Evolutionary conservation across 2,329 filamentous ascomycete species (phyloP).

Genomic region (Xylariales sp.): DNA sequence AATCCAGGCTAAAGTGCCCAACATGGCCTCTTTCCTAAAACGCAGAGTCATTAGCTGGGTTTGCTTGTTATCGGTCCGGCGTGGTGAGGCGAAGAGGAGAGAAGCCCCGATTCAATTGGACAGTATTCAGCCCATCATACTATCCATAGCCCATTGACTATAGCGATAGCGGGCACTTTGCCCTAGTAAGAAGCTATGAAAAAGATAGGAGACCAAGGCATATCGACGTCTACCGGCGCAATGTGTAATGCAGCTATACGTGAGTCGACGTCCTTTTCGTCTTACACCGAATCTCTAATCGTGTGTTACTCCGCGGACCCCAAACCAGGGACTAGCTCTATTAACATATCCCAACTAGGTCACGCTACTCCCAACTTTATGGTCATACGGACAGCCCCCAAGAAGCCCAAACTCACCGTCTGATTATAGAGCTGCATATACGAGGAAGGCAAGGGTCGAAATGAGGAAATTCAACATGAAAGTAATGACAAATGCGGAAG

Average conservation of each 20-base stretch:
- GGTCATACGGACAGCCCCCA: slow-evolving; percentile 19
- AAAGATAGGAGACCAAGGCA: neutral
- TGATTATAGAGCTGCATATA: slow-evolving; percentile 15
- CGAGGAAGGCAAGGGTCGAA: slow-evolving; percentile 2
- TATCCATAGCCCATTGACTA: neutral
- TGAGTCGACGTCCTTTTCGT: neutral
- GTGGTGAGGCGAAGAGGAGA: neutral
- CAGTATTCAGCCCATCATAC: neutral
- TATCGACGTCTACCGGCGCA: neutral
- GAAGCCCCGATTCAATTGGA: neutral
- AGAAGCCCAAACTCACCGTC: slow-evolving; percentile 50
- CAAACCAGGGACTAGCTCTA: slow-evolving; percentile 17
- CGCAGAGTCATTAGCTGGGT: slow-evolving; percentile 38
- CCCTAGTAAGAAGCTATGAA: neutral
- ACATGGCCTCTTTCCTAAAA: slow-evolving; percentile 60
- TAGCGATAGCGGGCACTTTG: neutral
- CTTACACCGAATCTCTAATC: neutral
- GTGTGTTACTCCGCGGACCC: slow-evolving; percentile 26
- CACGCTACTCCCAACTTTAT: neutral
- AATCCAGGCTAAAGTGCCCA: slow-evolving; percentile 64
- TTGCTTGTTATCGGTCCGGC: neutral
- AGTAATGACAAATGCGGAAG: slow-evolving; percentile 13
- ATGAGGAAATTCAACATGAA: slow-evolving; percentile 1
- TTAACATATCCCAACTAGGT: neutral
- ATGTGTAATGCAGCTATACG: neutral